phyloP scores from a whole-genome alignment of 768 basidiomycete species.

The Phlebiopsis flavidoalba region DNA sequence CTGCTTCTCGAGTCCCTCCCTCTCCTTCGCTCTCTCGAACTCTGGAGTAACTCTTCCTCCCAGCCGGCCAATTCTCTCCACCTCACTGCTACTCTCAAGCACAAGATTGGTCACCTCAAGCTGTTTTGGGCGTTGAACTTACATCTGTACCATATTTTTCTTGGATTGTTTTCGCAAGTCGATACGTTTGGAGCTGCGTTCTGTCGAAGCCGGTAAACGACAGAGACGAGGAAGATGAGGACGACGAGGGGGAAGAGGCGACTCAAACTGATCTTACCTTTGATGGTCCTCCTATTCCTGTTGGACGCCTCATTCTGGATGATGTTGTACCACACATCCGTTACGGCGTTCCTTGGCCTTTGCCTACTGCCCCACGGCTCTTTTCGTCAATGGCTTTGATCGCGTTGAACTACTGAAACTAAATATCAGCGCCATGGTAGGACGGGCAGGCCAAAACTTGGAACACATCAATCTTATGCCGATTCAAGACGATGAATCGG shows the following conservation, averaged over 20 bases:
- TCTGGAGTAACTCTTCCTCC: not conserved
- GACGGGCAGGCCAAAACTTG: not conserved
- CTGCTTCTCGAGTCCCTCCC: not conserved
- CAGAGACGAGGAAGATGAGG: not conserved
- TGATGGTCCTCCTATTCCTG: not conserved
- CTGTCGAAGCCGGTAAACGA: not conserved
- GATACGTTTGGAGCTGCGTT: not conserved
- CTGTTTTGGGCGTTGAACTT: not conserved
- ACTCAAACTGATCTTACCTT: not conserved
- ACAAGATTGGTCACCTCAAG: not conserved
- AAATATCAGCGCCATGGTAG: not conserved
- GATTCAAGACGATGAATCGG: not conserved
- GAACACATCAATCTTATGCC: not conserved
- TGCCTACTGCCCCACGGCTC: not conserved
- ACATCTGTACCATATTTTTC: not conserved
- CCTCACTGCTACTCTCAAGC: not conserved
- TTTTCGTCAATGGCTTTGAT: not conserved
- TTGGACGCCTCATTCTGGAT: not conserved
- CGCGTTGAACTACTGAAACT: not conserved
- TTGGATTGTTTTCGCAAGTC: not conserved
- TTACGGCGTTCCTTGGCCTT: not conserved
- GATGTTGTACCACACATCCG: not conserved
- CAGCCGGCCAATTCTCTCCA: not conserved
- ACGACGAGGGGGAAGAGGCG: not conserved
- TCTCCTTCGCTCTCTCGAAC: not conserved